A percentile compares a stretch with the other conserved stretches of the same genome.
phyloP scores from a whole-genome alignment of 495 filamentous ascomycete species.

The Lophiostoma macrostomum region DNA sequence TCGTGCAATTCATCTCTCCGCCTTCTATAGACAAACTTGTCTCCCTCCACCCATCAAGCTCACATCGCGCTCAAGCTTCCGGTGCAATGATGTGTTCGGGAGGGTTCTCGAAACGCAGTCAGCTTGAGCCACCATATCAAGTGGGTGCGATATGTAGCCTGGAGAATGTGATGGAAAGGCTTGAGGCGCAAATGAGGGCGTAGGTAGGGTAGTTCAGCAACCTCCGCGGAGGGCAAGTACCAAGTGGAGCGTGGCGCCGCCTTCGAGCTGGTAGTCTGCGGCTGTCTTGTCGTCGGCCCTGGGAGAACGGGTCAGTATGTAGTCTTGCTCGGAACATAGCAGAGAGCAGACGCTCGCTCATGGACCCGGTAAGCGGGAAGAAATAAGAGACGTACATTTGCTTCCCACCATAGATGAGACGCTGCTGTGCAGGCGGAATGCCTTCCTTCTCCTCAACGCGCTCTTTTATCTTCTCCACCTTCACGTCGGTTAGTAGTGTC shows the following conservation, averaged over 20 bases:
- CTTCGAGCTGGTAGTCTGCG: slow-evolving; percentile 81
- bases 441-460: slow-evolving; percentile 98
- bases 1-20: too few relatives aligned
- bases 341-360: too few relatives aligned
- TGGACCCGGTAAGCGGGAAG: not conserved
- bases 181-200: not conserved
- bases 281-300: slow-evolving; percentile 93
- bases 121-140: too few relatives aligned
- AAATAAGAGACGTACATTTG: slow-evolving; percentile 69
- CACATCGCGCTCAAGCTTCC: too few relatives aligned
- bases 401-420: slow-evolving; percentile 93
- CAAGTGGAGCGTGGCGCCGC: slow-evolving; percentile 89
- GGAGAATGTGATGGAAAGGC: not conserved
- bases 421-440: slow-evolving; percentile 95
- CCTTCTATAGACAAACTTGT: too few relatives aligned
- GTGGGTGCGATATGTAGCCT: not conserved
- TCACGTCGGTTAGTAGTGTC: slow-evolving; percentile 9
- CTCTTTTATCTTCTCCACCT: slow-evolving; percentile 96
- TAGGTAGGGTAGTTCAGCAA: slow-evolving; percentile 5
- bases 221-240: slow-evolving; percentile 91
- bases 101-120: too few relatives aligned
- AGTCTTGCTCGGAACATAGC: not conserved
- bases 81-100: too few relatives aligned
- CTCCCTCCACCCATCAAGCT: too few relatives aligned
- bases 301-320: not conserved